phyloP scores from a whole-genome alignment of 352 stramenopile genomes.

The Plasmopara muralis region DNA sequence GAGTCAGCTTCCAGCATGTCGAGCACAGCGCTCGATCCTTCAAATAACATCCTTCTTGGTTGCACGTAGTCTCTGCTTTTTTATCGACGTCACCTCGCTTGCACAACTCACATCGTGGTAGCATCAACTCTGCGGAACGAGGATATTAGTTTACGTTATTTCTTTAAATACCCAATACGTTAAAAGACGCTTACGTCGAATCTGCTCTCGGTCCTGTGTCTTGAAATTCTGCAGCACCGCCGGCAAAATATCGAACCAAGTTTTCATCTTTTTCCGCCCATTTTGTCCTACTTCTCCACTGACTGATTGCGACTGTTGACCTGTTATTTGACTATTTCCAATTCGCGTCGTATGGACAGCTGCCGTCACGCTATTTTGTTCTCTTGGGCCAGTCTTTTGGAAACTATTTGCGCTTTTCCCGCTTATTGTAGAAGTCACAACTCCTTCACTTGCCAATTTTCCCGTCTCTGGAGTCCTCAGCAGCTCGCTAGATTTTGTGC shows the following conservation, averaged over 20 bases:
- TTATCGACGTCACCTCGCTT: constrained; percentile 1
- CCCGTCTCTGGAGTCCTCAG: constrained; percentile 6
- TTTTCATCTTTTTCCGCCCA: constrained; percentile 6
- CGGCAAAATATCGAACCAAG: constrained; percentile 31
- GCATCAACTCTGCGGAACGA: constrained; percentile 17
- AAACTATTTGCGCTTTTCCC: constrained; percentile 3
- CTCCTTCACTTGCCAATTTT: constrained; percentile 6
- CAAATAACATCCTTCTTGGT: constrained; percentile 16
- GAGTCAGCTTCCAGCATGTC: constrained; percentile 20
- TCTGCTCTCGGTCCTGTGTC: constrained; percentile 19
- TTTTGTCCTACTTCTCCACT: background rate
- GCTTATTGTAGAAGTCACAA: background rate
- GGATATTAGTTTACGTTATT: background rate
- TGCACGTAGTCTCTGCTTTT: constrained; percentile 22
- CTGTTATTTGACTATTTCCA: background rate
- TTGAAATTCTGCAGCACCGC: constrained; percentile 26
- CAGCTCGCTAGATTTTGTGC: background rate
- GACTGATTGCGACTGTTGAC: background rate
- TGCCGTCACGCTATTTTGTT: background rate
- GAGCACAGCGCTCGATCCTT: constrained; percentile 11
- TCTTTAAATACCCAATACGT: constrained; percentile 4
- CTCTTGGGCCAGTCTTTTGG: background rate
- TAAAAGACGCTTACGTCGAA: constrained; percentile 8
- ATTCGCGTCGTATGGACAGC: background rate
- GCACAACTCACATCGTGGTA: constrained; percentile 23